Evolutionary conservation across 2,329 filamentous ascomycete genomes (phyloP).

Genomic region (Zymoseptoria passerinii): DNA sequence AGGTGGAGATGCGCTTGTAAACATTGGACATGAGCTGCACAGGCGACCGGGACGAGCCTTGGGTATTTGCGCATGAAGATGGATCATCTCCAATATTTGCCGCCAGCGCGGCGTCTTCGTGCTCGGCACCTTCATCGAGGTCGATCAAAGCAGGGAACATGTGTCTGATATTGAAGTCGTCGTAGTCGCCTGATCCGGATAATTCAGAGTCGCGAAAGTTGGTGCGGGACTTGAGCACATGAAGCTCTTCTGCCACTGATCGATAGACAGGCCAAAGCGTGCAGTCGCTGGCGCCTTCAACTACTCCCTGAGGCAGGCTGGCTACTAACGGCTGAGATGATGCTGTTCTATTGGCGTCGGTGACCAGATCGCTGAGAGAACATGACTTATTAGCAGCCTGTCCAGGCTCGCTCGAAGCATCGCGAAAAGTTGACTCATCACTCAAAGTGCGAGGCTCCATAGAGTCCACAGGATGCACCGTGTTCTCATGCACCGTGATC

Average conservation of each 20-base stretch:
- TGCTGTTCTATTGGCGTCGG: not conserved
- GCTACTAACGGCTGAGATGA: not conserved
- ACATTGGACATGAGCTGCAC: slow-evolving; percentile 1
- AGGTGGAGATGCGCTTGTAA: slow-evolving; percentile 7
- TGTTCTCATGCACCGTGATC: too few species aligned
- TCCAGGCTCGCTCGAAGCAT: not conserved
- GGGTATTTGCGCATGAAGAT: not conserved
- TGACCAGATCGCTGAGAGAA: not conserved
- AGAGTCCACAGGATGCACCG: slow-evolving; percentile 4
- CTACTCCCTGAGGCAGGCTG: not conserved
- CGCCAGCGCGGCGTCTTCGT: slow-evolving; percentile 7
- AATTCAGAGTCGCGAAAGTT: not conserved
- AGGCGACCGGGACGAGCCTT: not conserved
- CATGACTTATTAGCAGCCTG: not conserved
- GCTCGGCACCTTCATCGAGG: not conserved
- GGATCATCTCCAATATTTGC: not conserved
- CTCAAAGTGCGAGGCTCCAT: slow-evolving; percentile 4
- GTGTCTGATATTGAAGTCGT: slow-evolving; percentile 16
- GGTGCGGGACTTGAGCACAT: not conserved
- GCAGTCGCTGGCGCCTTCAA: not conserved
- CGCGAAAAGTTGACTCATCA: not conserved
- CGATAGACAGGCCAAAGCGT: not conserved
- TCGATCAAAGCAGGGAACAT: slow-evolving; percentile 5
- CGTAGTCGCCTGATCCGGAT: slow-evolving; percentile 7
- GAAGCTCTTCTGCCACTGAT: not conserved